These are phyloP conservation scores for Rutstroemia sydowiana DNA, from an alignment of 2,329 filamentous ascomycete species.

Conservation along the genomic window DNA sequence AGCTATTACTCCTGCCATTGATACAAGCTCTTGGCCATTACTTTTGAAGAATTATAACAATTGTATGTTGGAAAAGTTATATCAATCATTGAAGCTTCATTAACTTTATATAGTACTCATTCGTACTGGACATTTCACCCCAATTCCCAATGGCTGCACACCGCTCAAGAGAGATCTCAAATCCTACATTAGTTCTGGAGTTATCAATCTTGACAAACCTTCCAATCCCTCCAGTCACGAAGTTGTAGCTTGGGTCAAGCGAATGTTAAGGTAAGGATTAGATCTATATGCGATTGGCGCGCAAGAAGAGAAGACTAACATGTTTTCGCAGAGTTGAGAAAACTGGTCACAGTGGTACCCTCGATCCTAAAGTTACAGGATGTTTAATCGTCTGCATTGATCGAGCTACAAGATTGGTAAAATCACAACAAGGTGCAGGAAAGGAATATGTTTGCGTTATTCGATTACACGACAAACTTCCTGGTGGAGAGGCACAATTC, in stretches of 20 bases:
- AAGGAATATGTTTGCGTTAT: constrained; percentile 99
- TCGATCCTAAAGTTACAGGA: constrained; percentile 96
- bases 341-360: constrained; percentile 95
- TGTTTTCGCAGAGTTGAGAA: constrained; percentile 66
- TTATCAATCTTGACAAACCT: constrained; percentile 97
- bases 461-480: constrained; percentile 88
- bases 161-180: constrained; percentile 92
- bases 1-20: constrained; percentile 66
- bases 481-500: constrained; percentile 88
- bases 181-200: constrained; percentile 92
- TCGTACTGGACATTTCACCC: constrained; percentile 92
- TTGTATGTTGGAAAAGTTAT: constrained; percentile 47
- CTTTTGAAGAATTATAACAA: constrained; percentile 95
- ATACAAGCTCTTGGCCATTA: constrained; percentile 87
- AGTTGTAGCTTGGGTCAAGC: constrained; percentile 98
- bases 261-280: constrained; percentile 69
- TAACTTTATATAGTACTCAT: constrained; percentile 60
- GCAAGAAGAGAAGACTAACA: constrained; percentile 9
- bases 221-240: constrained; percentile 98
- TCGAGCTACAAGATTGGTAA: constrained; percentile 93
- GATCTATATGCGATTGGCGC: constrained; percentile 6
- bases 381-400: constrained; percentile 94
- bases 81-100: constrained; percentile 16
- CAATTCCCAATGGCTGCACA: constrained; percentile 86
- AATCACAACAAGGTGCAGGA: constrained; percentile 97